Evolutionary conservation across 2,329 filamentous ascomycete genomes (phyloP), one percentile per base, ranked within the genome.

Genomic region (Colletotrichum lindemuthianum): DNA sequence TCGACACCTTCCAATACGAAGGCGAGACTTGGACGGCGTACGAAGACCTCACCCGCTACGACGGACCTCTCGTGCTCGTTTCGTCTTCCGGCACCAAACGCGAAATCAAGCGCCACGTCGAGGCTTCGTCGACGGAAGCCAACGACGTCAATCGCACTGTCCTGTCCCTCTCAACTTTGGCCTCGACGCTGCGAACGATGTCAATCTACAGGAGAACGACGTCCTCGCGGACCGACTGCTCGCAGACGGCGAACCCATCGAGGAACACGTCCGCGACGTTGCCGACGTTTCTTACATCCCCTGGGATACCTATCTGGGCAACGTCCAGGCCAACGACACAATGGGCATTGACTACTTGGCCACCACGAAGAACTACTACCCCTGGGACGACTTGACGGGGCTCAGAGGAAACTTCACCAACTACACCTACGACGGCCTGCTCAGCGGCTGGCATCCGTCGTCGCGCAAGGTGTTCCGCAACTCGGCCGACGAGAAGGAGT

Each of bases 61-160:
- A 59, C 5, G 15, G 56, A 5, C 56, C 47, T n/a, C 34, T 59
- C 0, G 56, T 59, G 2, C 24, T 51, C 1, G 39, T 59, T 8
- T 51, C 39, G n/a, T 24, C 56, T 15, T 59, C 56, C 9, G 39
- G 56, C 1, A 59, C 39, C 12, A 36, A 47, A 2, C 47, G 56
- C 13, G 56, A 51, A 12, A 59, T 59, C 11, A 59, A 52, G 45
- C 36, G 56, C n/a, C 51, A 59, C 39, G 56, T 59, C 32, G 56
- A 59, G 33, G 45, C 56, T 12, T 41, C 56, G 1, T 51, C 24
- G 3, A 47, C 40, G 13, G 56, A 59, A 13, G 47, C 56, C 4
- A n/a, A 51, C 13, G 24, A 16, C 8, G n/a, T 59, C 16, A 59
- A 59, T 39, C 8, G 56, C 6, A 59, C 47, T 1, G 47, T 59